These are phyloP conservation scores for Ophiocordyceps camponoti-floridani DNA, from an alignment of 2,329 filamentous ascomycete genomes.

Conservation along the genomic window DNA sequence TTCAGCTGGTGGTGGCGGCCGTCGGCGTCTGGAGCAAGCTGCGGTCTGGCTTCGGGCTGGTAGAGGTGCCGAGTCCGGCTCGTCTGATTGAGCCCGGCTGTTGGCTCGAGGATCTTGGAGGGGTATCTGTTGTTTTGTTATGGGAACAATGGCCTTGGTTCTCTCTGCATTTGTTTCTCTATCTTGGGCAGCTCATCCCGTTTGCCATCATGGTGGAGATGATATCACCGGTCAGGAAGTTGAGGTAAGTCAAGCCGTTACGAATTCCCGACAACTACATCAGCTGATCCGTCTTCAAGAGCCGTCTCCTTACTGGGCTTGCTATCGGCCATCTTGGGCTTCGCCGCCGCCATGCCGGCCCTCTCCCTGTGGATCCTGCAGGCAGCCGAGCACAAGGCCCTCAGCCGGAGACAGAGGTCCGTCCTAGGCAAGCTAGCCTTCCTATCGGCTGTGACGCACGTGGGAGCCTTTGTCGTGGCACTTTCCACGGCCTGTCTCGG, in stretches of 20 bases:
- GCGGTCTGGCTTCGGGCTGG: conserved; percentile 1
- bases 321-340: conserved; percentile 1
- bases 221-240: background rate
- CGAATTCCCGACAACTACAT: no score
- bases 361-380: conserved; percentile 1
- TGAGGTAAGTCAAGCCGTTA: no score
- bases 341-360: conserved; percentile 2
- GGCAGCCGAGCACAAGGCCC: background rate
- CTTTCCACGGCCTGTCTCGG: conserved; percentile 1
- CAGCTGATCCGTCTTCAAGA: background rate
- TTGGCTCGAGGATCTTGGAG: conserved; percentile 1
- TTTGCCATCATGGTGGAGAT: conserved; percentile 1
- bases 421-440: background rate
- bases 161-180: conserved; percentile 4
- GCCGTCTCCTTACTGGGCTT: background rate
- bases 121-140: background rate
- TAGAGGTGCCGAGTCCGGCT: background rate
- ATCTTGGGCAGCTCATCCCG: conserved; percentile 2
- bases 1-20: conserved; percentile 1
- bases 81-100: background rate
- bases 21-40: conserved; percentile 2
- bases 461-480: conserved; percentile 3
- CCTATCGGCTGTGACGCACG: conserved; percentile 1
- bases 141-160: conserved; percentile 3
- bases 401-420: background rate